phyloP scores from a whole-genome alignment of 176 grass and related monocot genomes.

The Rhynchospora pubera region DNA sequence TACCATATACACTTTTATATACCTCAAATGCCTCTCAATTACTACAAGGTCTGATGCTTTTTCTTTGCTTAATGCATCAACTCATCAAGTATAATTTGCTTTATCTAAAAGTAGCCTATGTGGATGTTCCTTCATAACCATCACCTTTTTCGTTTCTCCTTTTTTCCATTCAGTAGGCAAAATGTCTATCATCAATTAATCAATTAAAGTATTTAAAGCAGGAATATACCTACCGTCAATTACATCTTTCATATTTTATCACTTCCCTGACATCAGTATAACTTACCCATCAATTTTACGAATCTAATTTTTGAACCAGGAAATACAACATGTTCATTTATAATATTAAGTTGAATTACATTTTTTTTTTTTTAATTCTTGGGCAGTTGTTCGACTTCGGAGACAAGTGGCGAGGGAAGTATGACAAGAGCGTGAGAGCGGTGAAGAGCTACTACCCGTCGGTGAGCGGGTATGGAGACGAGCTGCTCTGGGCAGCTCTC shows the following conservation, averaged over 20 bases:
- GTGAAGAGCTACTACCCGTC: slow-evolving; percentile 79
- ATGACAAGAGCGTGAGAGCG: slow-evolving; percentile 51
- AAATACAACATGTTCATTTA: too few species aligned
- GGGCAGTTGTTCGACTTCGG: slow-evolving; percentile 75
- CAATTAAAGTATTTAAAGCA: neutral
- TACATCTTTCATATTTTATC: neutral
- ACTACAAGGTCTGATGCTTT: too few species aligned
- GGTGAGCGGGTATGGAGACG: slow-evolving; percentile 69
- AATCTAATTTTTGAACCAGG: too few species aligned
- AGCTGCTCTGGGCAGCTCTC: slow-evolving; percentile 88
- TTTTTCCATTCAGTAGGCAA: neutral
- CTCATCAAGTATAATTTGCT: neutral
- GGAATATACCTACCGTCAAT: neutral
- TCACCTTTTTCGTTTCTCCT: neutral
- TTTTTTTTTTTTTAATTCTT: neutral
- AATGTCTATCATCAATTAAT: slow-evolving; percentile 11
- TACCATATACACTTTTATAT: too few species aligned
- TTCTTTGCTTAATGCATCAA: too few species aligned
- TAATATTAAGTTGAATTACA: neutral
- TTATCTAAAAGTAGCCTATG: neutral
- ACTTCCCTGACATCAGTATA: neutral
- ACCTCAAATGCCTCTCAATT: too few species aligned
- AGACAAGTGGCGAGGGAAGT: slow-evolving; percentile 50
- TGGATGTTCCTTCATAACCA: slow-evolving; percentile 1
- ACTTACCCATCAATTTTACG: neutral